These are phyloP conservation scores for Blastomyces gilchristii DNA, from an alignment of 2,329 filamentous ascomycete genomes.

Conservation along the genomic window DNA sequence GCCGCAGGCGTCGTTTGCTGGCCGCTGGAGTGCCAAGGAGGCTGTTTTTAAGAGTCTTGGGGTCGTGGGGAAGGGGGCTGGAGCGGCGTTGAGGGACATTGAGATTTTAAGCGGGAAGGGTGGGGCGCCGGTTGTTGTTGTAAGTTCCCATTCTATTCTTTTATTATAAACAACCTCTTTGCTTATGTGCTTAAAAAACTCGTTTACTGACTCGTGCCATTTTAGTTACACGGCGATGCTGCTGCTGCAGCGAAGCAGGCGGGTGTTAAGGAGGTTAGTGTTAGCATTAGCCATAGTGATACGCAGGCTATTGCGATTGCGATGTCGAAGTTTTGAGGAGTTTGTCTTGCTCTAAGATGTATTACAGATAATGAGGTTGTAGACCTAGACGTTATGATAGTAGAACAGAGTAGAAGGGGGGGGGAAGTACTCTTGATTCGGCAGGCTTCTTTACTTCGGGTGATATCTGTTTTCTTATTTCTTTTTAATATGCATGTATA, in stretches of 20 bases:
- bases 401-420: background rate
- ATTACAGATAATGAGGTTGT: background rate
- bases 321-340: conserved; percentile 58
- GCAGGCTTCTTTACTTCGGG: background rate
- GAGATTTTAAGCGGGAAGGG: conserved; percentile 77
- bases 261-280: conserved; percentile 76
- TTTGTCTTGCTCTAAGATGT: background rate
- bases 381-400: background rate
- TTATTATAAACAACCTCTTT: background rate
- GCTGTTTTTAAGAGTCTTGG: conserved; percentile 96
- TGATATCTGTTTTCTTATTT: background rate
- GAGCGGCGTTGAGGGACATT: conserved; percentile 85
- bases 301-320: conserved; percentile 90
- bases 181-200: background rate
- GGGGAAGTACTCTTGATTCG: background rate
- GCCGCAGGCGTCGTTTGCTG: conserved; percentile 84
- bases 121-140: conserved; percentile 70
- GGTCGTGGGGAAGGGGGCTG: conserved; percentile 74
- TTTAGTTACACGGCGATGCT: conserved; percentile 75
- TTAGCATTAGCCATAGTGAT: conserved; percentile 95
- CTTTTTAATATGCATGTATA: background rate
- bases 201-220: background rate
- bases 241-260: conserved; percentile 72
- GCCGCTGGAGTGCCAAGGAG: conserved; percentile 94
- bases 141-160: conserved; percentile 43